Conservation (phyloP, 768 basidiomycete genomes). For the Boletus rubescentipes region DNA sequence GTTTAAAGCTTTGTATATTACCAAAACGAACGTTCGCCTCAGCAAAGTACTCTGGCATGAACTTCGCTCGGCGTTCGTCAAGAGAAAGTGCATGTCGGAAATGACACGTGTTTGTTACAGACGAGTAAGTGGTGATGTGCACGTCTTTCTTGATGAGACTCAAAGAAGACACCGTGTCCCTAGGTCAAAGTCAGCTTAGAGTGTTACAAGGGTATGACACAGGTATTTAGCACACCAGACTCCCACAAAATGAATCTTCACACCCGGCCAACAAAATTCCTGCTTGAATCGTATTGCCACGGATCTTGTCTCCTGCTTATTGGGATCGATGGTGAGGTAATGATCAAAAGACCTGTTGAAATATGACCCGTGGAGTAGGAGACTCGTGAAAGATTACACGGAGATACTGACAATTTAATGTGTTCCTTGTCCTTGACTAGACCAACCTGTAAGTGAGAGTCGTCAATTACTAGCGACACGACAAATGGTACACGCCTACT, state of each 20-base stretch:
- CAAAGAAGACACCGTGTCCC: conserved; percentile 17
- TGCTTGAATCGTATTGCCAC: conserved; percentile 28
- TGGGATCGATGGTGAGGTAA: conserved; percentile 27
- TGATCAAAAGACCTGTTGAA: not conserved
- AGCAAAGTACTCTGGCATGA: conserved; percentile 12
- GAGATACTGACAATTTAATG: not conserved
- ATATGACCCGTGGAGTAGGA: not conserved
- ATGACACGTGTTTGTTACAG: conserved; percentile 10
- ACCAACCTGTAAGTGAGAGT: not conserved
- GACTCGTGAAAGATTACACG: not conserved
- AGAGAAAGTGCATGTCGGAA: conserved; percentile 16
- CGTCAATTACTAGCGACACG: not conserved
- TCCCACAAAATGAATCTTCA: conserved; percentile 35
- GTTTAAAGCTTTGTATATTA: not conserved
- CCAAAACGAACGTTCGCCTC: conserved; percentile 4
- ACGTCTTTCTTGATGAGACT: conserved; percentile 5
- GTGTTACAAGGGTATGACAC: not conserved
- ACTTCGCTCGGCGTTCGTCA: conserved; percentile 15
- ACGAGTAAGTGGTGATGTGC: conserved; percentile 1
- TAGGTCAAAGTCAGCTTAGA: not conserved
- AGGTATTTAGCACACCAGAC: conserved; percentile 27
- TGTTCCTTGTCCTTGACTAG: not conserved
- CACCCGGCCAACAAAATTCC: conserved; percentile 22
- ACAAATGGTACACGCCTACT: conserved; percentile 8
- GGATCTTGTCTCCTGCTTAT: conserved; percentile 6